These are phyloP conservation scores for Pichia membranifaciens DNA, from an alignment of 805 yeast genomes.

Conservation along the genomic window DNA sequence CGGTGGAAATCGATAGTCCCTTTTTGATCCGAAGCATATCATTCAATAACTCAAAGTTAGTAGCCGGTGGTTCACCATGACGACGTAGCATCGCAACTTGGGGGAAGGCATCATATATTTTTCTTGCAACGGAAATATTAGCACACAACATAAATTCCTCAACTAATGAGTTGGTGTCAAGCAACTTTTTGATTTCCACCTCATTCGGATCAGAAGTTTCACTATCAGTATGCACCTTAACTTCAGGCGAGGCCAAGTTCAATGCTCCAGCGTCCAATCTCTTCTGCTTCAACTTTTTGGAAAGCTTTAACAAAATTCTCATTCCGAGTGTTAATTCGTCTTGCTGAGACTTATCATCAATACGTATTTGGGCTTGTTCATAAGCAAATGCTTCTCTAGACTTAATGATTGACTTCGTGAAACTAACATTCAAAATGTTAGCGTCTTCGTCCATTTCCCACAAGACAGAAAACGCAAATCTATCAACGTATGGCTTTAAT, in stretches of 20 bases:
- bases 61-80: slow-evolving; percentile 95
- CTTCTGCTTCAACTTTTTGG: slow-evolving; percentile 77
- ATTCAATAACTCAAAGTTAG: slow-evolving; percentile 83
- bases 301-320: slow-evolving; percentile 73
- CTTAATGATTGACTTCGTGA: slow-evolving; percentile 79
- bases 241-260: slow-evolving; percentile 96
- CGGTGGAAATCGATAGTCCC: slow-evolving; percentile 67
- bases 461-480: slow-evolving; percentile 90
- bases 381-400: slow-evolving; percentile 94
- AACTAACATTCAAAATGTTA: slow-evolving; percentile 70
- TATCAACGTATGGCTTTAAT: slow-evolving; percentile 86
- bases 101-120: slow-evolving; percentile 87
- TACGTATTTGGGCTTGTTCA: slow-evolving; percentile 85
- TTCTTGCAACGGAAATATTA: slow-evolving; percentile 90
- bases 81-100: slow-evolving; percentile 98
- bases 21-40: slow-evolving; percentile 84
- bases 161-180: slow-evolving; percentile 91
- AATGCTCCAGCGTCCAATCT: slow-evolving; percentile 94
- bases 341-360: slow-evolving; percentile 67
- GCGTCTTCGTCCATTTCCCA: slow-evolving; percentile 94
- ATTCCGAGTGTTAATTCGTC: slow-evolving; percentile 88
- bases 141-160: slow-evolving; percentile 99
- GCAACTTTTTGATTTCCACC: slow-evolving; percentile 81
- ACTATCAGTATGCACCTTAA: slow-evolving; percentile 92
- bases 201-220: slow-evolving; percentile 96